phyloP scores from a whole-genome alignment of 257 asterid genomes.

The Sherardia arvensis region DNA sequence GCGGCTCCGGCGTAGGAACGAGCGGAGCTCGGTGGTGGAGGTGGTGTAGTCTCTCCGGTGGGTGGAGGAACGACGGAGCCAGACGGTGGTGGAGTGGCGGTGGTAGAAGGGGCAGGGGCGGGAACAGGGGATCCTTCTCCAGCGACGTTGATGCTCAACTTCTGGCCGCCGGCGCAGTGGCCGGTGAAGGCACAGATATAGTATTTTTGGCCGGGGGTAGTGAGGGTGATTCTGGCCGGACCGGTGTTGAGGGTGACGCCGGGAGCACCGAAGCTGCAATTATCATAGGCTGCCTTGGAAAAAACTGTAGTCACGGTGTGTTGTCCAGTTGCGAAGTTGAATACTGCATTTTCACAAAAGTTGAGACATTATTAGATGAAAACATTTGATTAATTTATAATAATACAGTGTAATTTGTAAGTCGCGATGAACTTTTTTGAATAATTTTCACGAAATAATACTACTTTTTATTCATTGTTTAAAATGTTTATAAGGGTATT shows the following conservation, averaged over 20 bases:
- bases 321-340: constrained; percentile 46
- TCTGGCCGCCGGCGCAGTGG: constrained; percentile 57
- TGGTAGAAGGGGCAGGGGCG: constrained; percentile 5
- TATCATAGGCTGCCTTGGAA: constrained; percentile 32
- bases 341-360: constrained; percentile 32
- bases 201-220: constrained; percentile 49
- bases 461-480: too few relatives aligned
- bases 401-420: too few relatives aligned
- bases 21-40: constrained; percentile 49
- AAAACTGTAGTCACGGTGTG: constrained; percentile 47
- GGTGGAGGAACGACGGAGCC: constrained; percentile 23
- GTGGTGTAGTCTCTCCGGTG: constrained; percentile 10
- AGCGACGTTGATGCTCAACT: constrained; percentile 58
- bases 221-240: constrained; percentile 57
- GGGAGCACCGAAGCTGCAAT: constrained; percentile 42
- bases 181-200: constrained; percentile 47
- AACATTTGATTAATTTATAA: too few relatives aligned
- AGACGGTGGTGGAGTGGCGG: constrained; percentile 20
- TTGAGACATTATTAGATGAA: not conserved
- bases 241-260: constrained; percentile 19
- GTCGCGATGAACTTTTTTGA: too few relatives aligned
- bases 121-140: constrained; percentile 19
- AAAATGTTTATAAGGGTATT: too few relatives aligned
- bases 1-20: constrained; percentile 31
- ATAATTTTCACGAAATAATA: too few relatives aligned